Evolutionary conservation across 208 protist genomes (phyloP), one percentile per base, ranked within the genome.

Genomic region (Zelonia costaricensis): DNA sequence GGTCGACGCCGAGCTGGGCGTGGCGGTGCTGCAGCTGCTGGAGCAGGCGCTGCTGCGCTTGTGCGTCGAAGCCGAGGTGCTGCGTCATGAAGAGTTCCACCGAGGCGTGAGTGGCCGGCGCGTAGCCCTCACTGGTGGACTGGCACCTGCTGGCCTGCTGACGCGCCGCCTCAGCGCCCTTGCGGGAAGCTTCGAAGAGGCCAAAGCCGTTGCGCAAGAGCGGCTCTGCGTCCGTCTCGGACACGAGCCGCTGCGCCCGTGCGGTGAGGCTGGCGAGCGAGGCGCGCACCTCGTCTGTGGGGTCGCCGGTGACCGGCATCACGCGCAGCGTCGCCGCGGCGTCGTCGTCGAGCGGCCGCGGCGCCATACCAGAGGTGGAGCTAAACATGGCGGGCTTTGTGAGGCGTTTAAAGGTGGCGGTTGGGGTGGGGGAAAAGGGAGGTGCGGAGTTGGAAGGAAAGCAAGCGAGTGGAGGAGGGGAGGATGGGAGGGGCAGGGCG

Each of bases 81-180:
- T 77, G 74, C 3, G 88, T 78, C 84, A 94, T 86, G 61, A 94
- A 94, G 25, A 94, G 78, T 57, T 94, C 84, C 39, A 86, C 88
- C 5, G 84, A 90, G 28, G 84, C 80, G 40, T 86, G 78, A 35
- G 80, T 78, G 13, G 69, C 73, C 0, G 61, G 58, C 6, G 78
- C 46, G 28, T 77, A 77, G 38, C 65, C 55, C 20, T 78, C 78
- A n/a, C 62, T 58, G 16, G 67, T 58, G 58, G 52, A 58, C 35
- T 72, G 54, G 47, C 67, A 69, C 33, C 57, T 64, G 53, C 25
- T 64, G 13, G 65, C 62, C 23, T 66, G 70, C 23, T 78, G 59
- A 12, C 76, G 70, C 22, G 66, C 60, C 33, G 63, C 68, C 31
- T 83, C 75, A 4, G 75, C 80, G 10, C 64, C 66, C 39, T 66